phyloP scores from a whole-genome alignment of 176 grass and related monocot genomes.

The Musa schizocarpa region DNA sequence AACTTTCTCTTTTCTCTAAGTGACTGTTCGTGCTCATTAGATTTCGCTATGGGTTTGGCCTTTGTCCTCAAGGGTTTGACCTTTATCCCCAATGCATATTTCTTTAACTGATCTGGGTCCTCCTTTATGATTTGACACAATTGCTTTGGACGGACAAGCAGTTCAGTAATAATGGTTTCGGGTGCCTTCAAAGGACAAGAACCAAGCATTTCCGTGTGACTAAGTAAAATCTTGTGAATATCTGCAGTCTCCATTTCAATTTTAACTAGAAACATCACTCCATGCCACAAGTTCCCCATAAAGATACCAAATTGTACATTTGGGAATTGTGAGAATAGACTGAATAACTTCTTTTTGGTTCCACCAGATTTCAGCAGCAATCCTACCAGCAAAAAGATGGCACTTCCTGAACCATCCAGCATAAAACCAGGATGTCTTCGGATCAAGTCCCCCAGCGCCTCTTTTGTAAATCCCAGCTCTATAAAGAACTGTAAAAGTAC shows the following conservation, averaged over 20 bases:
- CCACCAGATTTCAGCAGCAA: constrained; percentile 43
- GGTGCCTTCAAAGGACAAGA: constrained; percentile 31
- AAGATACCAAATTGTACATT: constrained; percentile 27
- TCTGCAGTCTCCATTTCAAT: constrained; percentile 25
- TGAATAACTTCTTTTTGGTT: constrained; percentile 31
- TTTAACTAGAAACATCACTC: constrained; percentile 32
- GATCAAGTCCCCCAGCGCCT: constrained; percentile 34
- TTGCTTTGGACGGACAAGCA: constrained; percentile 32
- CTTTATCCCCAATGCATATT: constrained; percentile 39
- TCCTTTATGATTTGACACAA: constrained; percentile 42
- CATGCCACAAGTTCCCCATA: constrained; percentile 25
- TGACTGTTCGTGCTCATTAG: constrained; percentile 19
- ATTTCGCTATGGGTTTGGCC: constrained; percentile 25
- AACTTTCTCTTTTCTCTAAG: constrained; percentile 35
- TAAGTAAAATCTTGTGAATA: constrained; percentile 39
- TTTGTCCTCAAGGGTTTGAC: constrained; percentile 29
- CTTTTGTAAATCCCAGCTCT: constrained; percentile 39
- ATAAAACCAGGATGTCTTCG: constrained; percentile 48
- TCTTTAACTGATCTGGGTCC: constrained; percentile 35
- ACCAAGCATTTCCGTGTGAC: constrained; percentile 37
- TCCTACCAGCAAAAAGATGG: constrained; percentile 26
- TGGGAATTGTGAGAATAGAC: constrained; percentile 50
- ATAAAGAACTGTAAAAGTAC: constrained; percentile 36
- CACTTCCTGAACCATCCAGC: constrained; percentile 51
- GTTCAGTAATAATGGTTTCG: constrained; percentile 33